Conservation (phyloP, 2,329 filamentous ascomycete species). For the Fusarium kyushuense region DNA sequence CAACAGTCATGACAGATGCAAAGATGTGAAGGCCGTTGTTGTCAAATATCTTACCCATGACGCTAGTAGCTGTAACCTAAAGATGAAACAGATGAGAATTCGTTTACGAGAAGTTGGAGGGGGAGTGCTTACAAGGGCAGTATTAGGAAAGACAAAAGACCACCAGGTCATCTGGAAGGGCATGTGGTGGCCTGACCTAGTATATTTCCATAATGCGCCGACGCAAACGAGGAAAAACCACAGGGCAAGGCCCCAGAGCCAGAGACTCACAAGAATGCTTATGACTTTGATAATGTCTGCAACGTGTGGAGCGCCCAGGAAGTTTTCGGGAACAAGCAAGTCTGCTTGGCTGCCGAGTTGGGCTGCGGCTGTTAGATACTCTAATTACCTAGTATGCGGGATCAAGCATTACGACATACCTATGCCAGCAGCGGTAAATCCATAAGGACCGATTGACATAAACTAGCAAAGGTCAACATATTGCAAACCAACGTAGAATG, state of each 20-base stretch:
- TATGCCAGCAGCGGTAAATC: slow-evolving; percentile 64
- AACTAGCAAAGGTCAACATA: slow-evolving; percentile 61
- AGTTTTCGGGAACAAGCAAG: slow-evolving; percentile 58
- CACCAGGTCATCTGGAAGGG: slow-evolving; percentile 89
- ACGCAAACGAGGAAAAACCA: slow-evolving; percentile 88
- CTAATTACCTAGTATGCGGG: neutral
- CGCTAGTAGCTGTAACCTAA: slow-evolving; percentile 76
- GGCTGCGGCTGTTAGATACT: slow-evolving; percentile 48
- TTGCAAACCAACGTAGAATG: too few species aligned
- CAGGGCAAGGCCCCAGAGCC: slow-evolving; percentile 84
- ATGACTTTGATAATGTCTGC: slow-evolving; percentile 61
- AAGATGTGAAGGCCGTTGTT: slow-evolving; percentile 72
- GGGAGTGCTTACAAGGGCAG: slow-evolving; percentile 65
- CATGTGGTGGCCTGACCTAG: slow-evolving; percentile 68
- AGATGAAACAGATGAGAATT: neutral
- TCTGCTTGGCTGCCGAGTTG: slow-evolving; percentile 59
- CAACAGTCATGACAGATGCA: slow-evolving; percentile 74
- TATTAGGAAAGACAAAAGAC: slow-evolving; percentile 85
- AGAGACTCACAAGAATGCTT: slow-evolving; percentile 74
- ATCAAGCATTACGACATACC: slow-evolving; percentile 15
- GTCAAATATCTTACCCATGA: slow-evolving; percentile 72
- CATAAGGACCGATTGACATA: slow-evolving; percentile 82
- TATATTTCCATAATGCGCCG: slow-evolving; percentile 79
- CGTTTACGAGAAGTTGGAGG: neutral
- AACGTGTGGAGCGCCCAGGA: slow-evolving; percentile 57